Conservation (phyloP, 371 early-diverging fungal species). For the Lichtheimia ornata region DNA sequence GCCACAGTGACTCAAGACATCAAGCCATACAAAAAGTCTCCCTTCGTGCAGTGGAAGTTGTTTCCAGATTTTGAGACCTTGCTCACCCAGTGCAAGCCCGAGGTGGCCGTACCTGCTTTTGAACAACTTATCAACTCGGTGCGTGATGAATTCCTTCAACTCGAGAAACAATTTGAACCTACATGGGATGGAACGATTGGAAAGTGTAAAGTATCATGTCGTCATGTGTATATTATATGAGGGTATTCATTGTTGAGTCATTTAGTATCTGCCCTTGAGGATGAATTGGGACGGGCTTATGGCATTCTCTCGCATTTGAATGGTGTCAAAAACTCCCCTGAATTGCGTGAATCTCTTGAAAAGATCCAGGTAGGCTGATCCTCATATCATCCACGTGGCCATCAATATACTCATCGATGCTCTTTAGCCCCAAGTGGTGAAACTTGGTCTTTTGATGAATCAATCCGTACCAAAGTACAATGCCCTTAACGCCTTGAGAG, state of each 20-base stretch:
- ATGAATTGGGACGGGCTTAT: conserved; percentile 55
- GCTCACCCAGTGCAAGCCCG: conserved; percentile 39
- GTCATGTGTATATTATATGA: neutral
- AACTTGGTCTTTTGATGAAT: conserved; percentile 57
- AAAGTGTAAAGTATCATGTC: conserved; percentile 31
- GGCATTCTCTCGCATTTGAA: conserved; percentile 63
- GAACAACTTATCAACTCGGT: conserved; percentile 45
- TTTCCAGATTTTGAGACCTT: conserved; percentile 61
- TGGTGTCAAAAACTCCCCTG: conserved; percentile 62
- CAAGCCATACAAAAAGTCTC: conserved; percentile 20
- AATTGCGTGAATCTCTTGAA: conserved; percentile 59
- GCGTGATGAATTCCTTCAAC: conserved; percentile 45
- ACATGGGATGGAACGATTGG: conserved; percentile 68
- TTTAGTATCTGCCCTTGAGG: conserved; percentile 56
- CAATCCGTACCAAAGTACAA: conserved; percentile 62
- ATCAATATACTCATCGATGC: neutral
- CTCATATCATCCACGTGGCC: neutral
- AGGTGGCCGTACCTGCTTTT: conserved; percentile 55
- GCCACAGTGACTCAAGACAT: conserved; percentile 8
- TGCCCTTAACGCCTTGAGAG: conserved; percentile 49
- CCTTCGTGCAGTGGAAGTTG: conserved; percentile 53
- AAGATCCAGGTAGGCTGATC: conserved; percentile 38
- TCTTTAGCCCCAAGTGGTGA: conserved; percentile 49
- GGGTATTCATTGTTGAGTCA: neutral
- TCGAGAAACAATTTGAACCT: conserved; percentile 57